phyloP scores from a whole-genome alignment of 768 basidiomycete species.

The Pleurotus salmoneostramineus region DNA sequence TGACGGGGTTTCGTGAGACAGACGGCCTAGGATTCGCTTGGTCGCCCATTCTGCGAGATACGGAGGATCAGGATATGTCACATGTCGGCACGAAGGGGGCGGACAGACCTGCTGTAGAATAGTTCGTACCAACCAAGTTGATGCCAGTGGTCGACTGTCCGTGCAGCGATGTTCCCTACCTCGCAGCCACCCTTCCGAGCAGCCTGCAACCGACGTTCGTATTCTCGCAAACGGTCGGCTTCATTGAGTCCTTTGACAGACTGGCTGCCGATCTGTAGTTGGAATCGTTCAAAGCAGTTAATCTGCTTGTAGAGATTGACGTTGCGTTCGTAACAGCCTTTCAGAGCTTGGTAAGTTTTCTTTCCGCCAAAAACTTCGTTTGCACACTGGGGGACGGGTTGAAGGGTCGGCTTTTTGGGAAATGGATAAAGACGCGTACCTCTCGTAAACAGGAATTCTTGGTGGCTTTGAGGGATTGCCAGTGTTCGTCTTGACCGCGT shows the following conservation, averaged over 20 bases:
- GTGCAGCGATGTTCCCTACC: slow-evolving; percentile 68
- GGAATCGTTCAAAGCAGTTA: slow-evolving; percentile 61
- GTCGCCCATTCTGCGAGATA: slow-evolving; percentile 33
- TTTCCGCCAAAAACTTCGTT: slow-evolving; percentile 66
- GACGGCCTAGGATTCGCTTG: slow-evolving; percentile 53
- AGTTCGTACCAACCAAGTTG: slow-evolving; percentile 72
- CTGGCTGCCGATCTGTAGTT: slow-evolving; percentile 29
- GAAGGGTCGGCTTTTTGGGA: background rate
- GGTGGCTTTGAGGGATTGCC: slow-evolving; percentile 72
- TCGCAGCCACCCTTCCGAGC: slow-evolving; percentile 66
- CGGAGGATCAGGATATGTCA: slow-evolving; percentile 4
- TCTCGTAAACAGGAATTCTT: slow-evolving; percentile 84
- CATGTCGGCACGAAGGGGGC: background rate
- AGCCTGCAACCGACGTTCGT: slow-evolving; percentile 65
- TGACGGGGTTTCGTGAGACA: slow-evolving; percentile 29
- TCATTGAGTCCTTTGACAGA: slow-evolving; percentile 44
- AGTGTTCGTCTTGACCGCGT: slow-evolving; percentile 66
- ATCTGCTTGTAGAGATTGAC: slow-evolving; percentile 85
- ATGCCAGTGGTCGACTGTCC: slow-evolving; percentile 80
- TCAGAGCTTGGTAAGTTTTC: slow-evolving; percentile 81
- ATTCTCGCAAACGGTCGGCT: slow-evolving; percentile 63
- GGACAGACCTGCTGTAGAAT: slow-evolving; percentile 59
- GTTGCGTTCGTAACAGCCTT: slow-evolving; percentile 83
- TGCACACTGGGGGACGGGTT: slow-evolving; percentile 48
- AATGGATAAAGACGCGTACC: slow-evolving; percentile 29